Conservation (phyloP, 176 grass and related monocot genomes). For the Oryza meyeriana region DNA sequence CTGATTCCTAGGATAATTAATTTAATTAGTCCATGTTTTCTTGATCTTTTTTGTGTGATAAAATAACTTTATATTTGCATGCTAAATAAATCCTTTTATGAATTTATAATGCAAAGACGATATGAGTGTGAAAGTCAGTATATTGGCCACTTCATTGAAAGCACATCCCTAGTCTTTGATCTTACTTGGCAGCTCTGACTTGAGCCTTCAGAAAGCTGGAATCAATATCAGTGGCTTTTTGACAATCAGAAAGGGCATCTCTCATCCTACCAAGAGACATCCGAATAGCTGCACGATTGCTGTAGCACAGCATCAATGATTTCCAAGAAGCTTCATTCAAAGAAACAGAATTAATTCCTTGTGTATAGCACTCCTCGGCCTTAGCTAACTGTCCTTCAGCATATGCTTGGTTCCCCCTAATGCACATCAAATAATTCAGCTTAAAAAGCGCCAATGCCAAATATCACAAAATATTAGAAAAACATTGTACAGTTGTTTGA, state of each 20-base stretch:
- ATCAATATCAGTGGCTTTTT: constrained; percentile 64
- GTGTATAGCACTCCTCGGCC: constrained; percentile 82
- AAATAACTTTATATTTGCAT: constrained; percentile 14
- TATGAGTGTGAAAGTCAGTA: not conserved
- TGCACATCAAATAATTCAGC: constrained; percentile 32
- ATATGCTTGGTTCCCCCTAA: constrained; percentile 84
- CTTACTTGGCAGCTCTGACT: constrained; percentile 87
- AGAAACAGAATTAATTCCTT: constrained; percentile 73
- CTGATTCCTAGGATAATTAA: not conserved
- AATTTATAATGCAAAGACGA: constrained; percentile 22
- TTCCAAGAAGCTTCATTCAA: constrained; percentile 40
- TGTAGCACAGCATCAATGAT: constrained; percentile 82
- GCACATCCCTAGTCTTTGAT: not conserved
- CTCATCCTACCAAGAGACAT: constrained; percentile 94
- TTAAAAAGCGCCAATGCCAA: constrained; percentile 8
- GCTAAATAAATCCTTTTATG: not conserved
- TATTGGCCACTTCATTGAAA: not conserved
- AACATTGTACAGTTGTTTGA: not conserved
- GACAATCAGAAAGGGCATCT: constrained; percentile 77
- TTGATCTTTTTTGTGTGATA: not conserved
- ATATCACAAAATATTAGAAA: constrained; percentile 3
- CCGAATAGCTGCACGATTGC: constrained; percentile 84
- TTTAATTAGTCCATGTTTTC: constrained; percentile 11
- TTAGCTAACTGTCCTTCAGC: constrained; percentile 59
- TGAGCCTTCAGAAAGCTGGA: constrained; percentile 74